Base-by-base conservation (phyloP, 164 flowering plant species). In the Litsea cubeba region DNA sequence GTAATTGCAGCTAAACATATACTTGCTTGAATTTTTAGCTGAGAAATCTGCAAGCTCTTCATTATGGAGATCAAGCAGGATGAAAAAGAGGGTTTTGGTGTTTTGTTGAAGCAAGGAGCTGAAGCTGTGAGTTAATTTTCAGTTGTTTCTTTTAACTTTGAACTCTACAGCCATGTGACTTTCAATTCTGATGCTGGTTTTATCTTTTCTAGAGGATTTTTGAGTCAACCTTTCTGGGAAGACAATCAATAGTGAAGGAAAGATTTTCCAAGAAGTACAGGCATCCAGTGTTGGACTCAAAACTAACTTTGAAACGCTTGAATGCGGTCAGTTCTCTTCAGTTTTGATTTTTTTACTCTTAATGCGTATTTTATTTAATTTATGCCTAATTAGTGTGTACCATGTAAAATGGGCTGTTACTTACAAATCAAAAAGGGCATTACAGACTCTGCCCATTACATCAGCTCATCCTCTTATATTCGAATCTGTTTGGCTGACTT, bases 201-300 rank as follows among this genome's bases (percentile, higher is more conserved):
- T 67, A n/a, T 2, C 1, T 51, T 62, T 79, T 79, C 14, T 86
- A 95, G 98, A 89, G 97, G 74, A 91, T 95, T 72, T 95, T 88
- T 75, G 90, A 90, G 82, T 88, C 98, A 20, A 81, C 67, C 54
- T 95, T 95, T 78, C 85, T 87, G 25, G 99, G 95, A 80, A 88
- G 89, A 79, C 89, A 78, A 81, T 88, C 88, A 20, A 81, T 95
- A 65, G 78, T 93, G 62, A 93, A 93, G 87, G 98, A 95, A 75
- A 90, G 99, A 5, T 95, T 95, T 81, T 93, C 97, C 15, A 95
- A 95, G 86, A 93, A 95, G 80, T 95, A 93, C 81, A 83, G 99
- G 72, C 99, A 93, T 79, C 98, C 99, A 72, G 40, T 85, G 51
- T 73, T 95, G 76, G 99, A 93, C 78, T 76, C 95, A 25, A 93